Conservation (phyloP, 306 rosid genomes). For the Urtica urens region DNA sequence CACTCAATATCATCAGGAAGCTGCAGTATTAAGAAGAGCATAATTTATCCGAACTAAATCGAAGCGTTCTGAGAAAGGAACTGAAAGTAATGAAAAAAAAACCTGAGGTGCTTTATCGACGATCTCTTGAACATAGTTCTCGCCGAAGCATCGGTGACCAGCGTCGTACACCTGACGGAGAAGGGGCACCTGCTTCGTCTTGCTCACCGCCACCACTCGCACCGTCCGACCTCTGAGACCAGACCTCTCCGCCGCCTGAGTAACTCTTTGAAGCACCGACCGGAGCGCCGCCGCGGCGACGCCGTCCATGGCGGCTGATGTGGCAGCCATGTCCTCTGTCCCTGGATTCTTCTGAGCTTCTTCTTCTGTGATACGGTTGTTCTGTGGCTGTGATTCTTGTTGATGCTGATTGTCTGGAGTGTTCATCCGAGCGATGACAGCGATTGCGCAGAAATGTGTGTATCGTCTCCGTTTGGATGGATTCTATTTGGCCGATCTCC, state of each 20-base stretch:
- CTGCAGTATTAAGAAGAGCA: slow-evolving; percentile 25
- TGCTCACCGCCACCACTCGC: slow-evolving; percentile 80
- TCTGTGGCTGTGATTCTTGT: background rate
- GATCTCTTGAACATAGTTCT: slow-evolving; percentile 83
- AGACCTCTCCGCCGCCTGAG: slow-evolving; percentile 49
- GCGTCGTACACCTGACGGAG: slow-evolving; percentile 69
- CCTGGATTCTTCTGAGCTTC: background rate
- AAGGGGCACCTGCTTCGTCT: slow-evolving; percentile 58
- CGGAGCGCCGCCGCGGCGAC: slow-evolving; percentile 33
- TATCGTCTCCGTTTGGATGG: no score
- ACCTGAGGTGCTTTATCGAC: slow-evolving; percentile 83
- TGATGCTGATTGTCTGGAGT: background rate
- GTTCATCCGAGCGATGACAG: background rate
- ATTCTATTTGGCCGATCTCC: no score
- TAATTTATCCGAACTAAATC: background rate
- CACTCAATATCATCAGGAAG: slow-evolving; percentile 84
- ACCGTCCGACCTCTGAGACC: slow-evolving; percentile 35
- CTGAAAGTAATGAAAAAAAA: background rate
- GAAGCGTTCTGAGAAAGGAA: background rate
- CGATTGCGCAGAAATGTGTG: no score
- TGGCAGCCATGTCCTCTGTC: slow-evolving; percentile 25
- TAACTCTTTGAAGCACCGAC: slow-evolving; percentile 48
- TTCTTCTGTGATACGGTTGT: background rate
- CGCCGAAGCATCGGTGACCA: slow-evolving; percentile 87
- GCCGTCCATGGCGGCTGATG: slow-evolving; percentile 32